Evolutionary conservation across 331 rosid genomes (phyloP).

Genomic region (Cucumis variabilis): DNA sequence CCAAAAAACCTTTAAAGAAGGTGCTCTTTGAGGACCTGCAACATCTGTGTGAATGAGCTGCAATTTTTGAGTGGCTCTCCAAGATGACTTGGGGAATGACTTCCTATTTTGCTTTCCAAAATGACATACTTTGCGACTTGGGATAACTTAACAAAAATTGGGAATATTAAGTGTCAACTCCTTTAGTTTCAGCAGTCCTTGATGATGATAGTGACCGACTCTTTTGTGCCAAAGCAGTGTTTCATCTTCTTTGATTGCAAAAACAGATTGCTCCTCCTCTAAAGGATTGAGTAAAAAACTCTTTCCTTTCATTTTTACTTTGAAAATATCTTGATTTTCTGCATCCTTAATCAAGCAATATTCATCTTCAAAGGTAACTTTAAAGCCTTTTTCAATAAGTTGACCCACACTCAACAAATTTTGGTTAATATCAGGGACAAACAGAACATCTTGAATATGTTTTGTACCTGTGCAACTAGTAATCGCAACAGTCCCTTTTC

Average conservation of each 20-base stretch:
- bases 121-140: conserved; percentile 16
- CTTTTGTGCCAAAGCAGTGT: conserved; percentile 27
- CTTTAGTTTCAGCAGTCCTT: not conserved
- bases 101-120: conserved; percentile 1
- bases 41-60: conserved; percentile 22
- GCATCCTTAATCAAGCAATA: too few species aligned
- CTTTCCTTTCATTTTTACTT: too few species aligned
- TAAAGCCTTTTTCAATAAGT: too few species aligned
- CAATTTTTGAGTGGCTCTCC: conserved; percentile 20
- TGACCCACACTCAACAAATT: too few species aligned
- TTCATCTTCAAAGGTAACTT: too few species aligned
- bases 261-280: not conserved
- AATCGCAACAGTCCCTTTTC: not conserved
- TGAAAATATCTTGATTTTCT: too few species aligned
- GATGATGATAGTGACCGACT: conserved; percentile 24
- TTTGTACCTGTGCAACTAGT: not conserved
- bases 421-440: not conserved
- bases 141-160: not conserved
- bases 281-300: too few species aligned
- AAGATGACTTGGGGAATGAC: not conserved
- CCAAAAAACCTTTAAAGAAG: too few species aligned
- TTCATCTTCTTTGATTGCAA: not conserved
- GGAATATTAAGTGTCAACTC: not conserved
- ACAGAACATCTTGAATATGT: not conserved
- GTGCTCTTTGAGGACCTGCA: too few species aligned